Conservation (phyloP, 352 stramenopile genomes). For the Phytophthora europaea region DNA sequence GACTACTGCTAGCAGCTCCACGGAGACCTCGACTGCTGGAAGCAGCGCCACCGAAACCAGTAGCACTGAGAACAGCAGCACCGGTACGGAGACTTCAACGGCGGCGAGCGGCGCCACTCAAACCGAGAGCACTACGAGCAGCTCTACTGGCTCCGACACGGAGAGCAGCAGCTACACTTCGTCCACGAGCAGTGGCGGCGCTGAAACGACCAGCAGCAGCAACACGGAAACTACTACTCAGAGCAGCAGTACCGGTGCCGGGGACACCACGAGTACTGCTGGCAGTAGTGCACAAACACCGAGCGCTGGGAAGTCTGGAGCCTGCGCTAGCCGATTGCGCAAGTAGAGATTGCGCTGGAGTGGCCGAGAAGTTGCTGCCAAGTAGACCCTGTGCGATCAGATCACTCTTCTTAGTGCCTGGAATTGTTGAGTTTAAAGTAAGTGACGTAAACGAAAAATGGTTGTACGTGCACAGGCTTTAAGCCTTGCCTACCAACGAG, state of each 20-base stretch:
- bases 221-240: background rate
- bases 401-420: too few species aligned
- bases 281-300: constrained; percentile 12
- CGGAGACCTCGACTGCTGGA: background rate
- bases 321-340: constrained; percentile 20
- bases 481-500: too few species aligned
- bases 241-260: constrained; percentile 5
- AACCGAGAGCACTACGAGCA: background rate
- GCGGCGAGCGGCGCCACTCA: background rate
- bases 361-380: background rate
- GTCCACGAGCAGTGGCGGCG: background rate
- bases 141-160: background rate
- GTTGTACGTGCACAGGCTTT: too few species aligned
- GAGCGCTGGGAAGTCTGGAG: constrained; percentile 3
- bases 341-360: constrained; percentile 12
- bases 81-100: constrained; percentile 1
- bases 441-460: too few species aligned
- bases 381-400: too few species aligned
- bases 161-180: constrained; percentile 2
- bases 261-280: constrained; percentile 5
- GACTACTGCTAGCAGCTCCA: constrained; percentile 6
- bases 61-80: background rate
- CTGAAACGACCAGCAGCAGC: constrained; percentile 3
- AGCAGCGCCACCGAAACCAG: background rate
- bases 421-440: too few species aligned